Evolutionary conservation across 345 rosid species (phyloP).

Genomic region (Gynandropsis gynandra): DNA sequence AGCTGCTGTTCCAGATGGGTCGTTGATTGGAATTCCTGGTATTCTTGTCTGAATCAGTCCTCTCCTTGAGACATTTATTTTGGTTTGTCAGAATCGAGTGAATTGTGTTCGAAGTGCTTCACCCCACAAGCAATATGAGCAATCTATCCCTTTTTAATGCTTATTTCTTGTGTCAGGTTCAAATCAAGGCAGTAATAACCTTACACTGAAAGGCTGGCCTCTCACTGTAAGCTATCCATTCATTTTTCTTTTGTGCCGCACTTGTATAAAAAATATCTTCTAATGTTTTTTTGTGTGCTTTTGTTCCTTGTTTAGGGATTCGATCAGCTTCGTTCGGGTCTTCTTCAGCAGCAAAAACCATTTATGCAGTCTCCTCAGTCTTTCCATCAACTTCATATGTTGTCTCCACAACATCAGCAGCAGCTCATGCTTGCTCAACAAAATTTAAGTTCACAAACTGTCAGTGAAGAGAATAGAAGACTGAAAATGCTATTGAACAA

Average conservation of each 20-base stretch:
- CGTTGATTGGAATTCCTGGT: slow-evolving; percentile 92
- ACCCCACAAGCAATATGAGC: neutral
- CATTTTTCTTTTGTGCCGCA: slow-evolving; percentile 2
- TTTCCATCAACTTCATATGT: slow-evolving; percentile 83
- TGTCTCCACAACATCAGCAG: slow-evolving; percentile 89
- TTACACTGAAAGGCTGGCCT: slow-evolving; percentile 96
- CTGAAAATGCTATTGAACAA: slow-evolving; percentile 62
- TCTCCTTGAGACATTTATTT: slow-evolving; percentile 8
- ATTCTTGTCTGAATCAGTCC: slow-evolving; percentile 19
- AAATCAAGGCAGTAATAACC: slow-evolving; percentile 76
- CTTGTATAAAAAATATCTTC: slow-evolving; percentile 5
- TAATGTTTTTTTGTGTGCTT: slow-evolving; percentile 14
- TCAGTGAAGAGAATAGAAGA: slow-evolving; percentile 70
- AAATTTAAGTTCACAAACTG: slow-evolving; percentile 71
- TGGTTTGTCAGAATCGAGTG: slow-evolving; percentile 2
- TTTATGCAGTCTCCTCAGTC: slow-evolving; percentile 86
- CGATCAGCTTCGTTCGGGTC: slow-evolving; percentile 65
- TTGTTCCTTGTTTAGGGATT: slow-evolving; percentile 43
- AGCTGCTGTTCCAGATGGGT: slow-evolving; percentile 81
- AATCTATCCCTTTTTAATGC: slow-evolving; percentile 8
- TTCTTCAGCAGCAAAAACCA: slow-evolving; percentile 80
- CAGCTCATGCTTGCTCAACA: slow-evolving; percentile 91
- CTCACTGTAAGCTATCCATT: slow-evolving; percentile 53
- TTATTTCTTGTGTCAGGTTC: slow-evolving; percentile 52
- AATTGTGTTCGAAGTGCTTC: slow-evolving; percentile 14